These are phyloP conservation scores for Anisodus acutangulus DNA, from an alignment of 257 asterid species.

Conservation along the genomic window DNA sequence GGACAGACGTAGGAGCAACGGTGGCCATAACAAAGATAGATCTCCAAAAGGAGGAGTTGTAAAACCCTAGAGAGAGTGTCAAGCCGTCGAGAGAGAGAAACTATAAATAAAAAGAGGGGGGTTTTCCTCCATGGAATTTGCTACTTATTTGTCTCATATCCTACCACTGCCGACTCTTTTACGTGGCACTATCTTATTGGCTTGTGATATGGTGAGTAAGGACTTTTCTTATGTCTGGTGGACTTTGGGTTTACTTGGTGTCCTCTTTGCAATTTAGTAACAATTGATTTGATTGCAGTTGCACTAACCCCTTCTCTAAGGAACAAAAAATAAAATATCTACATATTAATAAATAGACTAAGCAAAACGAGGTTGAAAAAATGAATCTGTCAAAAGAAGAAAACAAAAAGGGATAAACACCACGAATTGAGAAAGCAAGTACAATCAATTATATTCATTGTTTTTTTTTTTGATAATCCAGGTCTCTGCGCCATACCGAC, in stretches of 20 bases:
- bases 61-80: constrained; percentile 28
- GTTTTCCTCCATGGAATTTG: constrained; percentile 44
- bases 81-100: constrained; percentile 36
- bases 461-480: too few species aligned
- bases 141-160: neutral
- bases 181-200: constrained; percentile 34
- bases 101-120: constrained; percentile 24
- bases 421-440: neutral
- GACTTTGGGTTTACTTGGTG: constrained; percentile 25
- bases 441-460: too few species aligned
- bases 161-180: neutral
- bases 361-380: neutral
- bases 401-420: neutral
- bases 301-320: neutral
- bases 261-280: neutral
- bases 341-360: too few species aligned
- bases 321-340: neutral
- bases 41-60: constrained; percentile 28
- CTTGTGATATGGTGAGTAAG: neutral
- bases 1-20: constrained; percentile 60
- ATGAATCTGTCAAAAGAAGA: neutral
- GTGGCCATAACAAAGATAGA: constrained; percentile 49
- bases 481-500: too few species aligned
- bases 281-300: neutral
- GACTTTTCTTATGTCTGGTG: neutral